A percentile compares a stretch with the other conserved stretches of the same genome.
phyloP scores from a whole-genome alignment of 768 basidiomycete genomes.

The Calocera viscosa region DNA sequence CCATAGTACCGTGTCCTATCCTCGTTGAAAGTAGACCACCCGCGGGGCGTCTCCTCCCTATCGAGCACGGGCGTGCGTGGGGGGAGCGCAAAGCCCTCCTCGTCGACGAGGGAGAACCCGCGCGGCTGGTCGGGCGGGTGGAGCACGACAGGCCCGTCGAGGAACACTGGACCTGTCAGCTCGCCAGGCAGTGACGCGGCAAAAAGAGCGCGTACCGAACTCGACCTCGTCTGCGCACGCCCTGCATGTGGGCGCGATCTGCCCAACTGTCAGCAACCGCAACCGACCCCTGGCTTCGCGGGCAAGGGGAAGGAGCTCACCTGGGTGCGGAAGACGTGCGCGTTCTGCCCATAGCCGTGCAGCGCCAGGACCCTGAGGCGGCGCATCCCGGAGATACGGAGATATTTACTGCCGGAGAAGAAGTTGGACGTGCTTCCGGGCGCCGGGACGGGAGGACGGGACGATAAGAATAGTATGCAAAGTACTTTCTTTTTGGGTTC shows the following conservation, averaged over 20 bases:
- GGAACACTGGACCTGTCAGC: background rate
- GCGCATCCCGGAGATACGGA: background rate
- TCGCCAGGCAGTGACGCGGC: background rate
- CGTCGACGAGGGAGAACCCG: background rate
- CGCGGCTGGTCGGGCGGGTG: background rate
- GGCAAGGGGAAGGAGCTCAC: background rate
- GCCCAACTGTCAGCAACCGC: background rate
- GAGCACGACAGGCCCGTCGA: background rate
- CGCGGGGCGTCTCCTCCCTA: background rate
- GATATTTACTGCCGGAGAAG: background rate
- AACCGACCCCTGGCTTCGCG: no score
- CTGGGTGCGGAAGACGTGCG: background rate
- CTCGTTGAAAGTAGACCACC: background rate
- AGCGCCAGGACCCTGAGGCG: background rate
- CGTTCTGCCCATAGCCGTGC: slow-evolving; percentile 1
- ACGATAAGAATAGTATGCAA: no score
- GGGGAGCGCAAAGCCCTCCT: background rate
- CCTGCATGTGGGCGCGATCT: background rate
- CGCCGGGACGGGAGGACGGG: no score
- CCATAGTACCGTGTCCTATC: background rate
- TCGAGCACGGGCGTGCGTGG: background rate
- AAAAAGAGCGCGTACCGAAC: slow-evolving; percentile 3
- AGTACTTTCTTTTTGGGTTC: no score
- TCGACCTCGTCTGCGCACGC: background rate
- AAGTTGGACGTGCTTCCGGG: background rate